These are phyloP conservation scores for Blechomonas ayalai DNA, from an alignment of 208 protist species.

Conservation along the genomic window DNA sequence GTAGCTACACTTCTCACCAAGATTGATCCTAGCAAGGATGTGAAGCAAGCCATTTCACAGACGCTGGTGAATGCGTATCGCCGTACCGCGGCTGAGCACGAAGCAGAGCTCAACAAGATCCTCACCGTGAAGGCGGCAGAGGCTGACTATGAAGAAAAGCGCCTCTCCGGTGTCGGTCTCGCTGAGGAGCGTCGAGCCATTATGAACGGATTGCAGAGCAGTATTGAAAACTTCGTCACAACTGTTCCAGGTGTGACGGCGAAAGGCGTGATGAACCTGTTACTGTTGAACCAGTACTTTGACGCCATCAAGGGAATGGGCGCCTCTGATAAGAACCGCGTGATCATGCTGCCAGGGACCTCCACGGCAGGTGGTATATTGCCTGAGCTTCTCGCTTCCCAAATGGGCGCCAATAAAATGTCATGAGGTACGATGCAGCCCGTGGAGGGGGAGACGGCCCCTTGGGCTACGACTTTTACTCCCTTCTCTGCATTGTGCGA, in stretches of 20 bases:
- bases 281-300: slow-evolving; percentile 81
- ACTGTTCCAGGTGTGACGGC: slow-evolving; percentile 32
- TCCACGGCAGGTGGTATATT: slow-evolving; percentile 1
- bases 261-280: slow-evolving; percentile 61
- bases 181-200: slow-evolving; percentile 63
- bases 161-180: slow-evolving; percentile 56
- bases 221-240: slow-evolving; percentile 51
- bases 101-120: slow-evolving; percentile 67
- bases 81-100: slow-evolving; percentile 51
- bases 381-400: slow-evolving; percentile 30
- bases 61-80: slow-evolving; percentile 63
- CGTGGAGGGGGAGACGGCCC: too few relatives aligned
- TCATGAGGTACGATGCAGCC: slow-evolving; percentile 13
- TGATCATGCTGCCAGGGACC: slow-evolving; percentile 41
- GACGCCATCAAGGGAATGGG: slow-evolving; percentile 77
- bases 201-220: slow-evolving; percentile 55
- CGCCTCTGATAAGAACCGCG: slow-evolving; percentile 15
- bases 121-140: slow-evolving; percentile 54
- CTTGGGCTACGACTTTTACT: background rate
- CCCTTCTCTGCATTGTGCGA: slow-evolving; percentile 1
- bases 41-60: slow-evolving; percentile 74
- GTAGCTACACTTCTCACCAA: slow-evolving; percentile 60
- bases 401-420: slow-evolving; percentile 15
- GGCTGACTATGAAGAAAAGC: slow-evolving; percentile 65
- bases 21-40: slow-evolving; percentile 52